A percentile compares a stretch with the other conserved stretches of the same genome.
Evolutionary conservation across 345 rosid genomes (phyloP).

Genomic region (Theobroma cacao): DNA sequence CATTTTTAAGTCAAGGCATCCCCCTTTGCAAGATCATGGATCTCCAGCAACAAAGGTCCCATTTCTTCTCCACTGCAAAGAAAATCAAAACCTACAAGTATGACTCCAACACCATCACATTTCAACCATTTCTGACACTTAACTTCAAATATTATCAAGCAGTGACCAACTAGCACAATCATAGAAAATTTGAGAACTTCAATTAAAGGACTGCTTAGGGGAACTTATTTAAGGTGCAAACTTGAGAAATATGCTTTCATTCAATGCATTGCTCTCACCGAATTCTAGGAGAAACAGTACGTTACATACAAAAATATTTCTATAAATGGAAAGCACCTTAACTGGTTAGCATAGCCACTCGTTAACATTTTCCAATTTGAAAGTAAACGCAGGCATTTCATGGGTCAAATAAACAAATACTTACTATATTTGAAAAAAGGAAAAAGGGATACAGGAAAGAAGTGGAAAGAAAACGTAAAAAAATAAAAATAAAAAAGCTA

Average conservation of each 20-base stretch:
- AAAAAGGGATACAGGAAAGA: background rate
- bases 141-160: background rate
- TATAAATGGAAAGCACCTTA: background rate
- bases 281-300: background rate
- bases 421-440: background rate
- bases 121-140: background rate
- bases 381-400: background rate
- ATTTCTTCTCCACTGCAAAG: conserved; percentile 70
- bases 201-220: background rate
- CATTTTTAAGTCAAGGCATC: conserved; percentile 25
- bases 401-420: background rate
- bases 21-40: conserved; percentile 31
- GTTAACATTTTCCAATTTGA: background rate
- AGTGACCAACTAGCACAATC: background rate
- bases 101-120: background rate
- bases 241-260: background rate
- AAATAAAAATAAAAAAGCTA: too few relatives aligned
- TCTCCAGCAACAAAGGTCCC: conserved; percentile 53
- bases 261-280: background rate
- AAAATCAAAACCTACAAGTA: conserved; percentile 4
- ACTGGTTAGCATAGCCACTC: background rate
- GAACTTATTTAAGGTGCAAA: background rate
- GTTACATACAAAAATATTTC: background rate
- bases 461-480: background rate
- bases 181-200: background rate